Evolutionary conservation across 2,329 filamentous ascomycete genomes (phyloP), one percentile per base, ranked within the genome.

Genomic region (Sclerotinia minor): DNA sequence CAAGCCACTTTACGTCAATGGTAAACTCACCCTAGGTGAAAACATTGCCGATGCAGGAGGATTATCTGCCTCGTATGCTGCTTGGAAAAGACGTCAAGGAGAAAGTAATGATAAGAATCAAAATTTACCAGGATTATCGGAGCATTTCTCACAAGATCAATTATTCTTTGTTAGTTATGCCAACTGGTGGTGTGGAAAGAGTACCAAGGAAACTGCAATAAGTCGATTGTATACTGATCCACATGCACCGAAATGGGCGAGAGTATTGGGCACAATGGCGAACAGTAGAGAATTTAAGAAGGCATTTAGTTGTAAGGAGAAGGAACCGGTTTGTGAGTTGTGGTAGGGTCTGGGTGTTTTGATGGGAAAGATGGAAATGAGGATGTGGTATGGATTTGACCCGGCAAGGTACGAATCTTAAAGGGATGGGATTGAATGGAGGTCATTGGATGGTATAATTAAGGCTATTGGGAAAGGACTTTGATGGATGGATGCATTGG

Each of bases 11-110:
- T 83, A 87, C 69, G 84, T 91, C 67, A 87, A 89, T 68, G 89
- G 89, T 13, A 80, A 79, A 32, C 79, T 87, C 19, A 91, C 89
- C 0, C 79, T 91, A 2, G 86, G 85, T 26, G 89, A 92, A 78
- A 91, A 91, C 74, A 88, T 92, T 73, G 88, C 89, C 1, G 89
- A 92, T 76, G 86, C 89, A 0, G 89, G 88, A 21, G 89, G 89
- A 19, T 75, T 92, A 0, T 81, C 83, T 9, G 85, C 87, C 0
- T 82, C 87, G 0, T 91, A 85, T 74, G 80, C 83, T 32, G 88
- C 88, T 0, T 92, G 89, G 89, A 84, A 87, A 75, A 84, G 83
- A 70, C 82, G 83, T 15, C 83, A 85, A 44, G 77, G 79, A 2
- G 78, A 82, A 49, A 81, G 80, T n/a, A 61, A 50, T 61, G 59